Conservation (phyloP, 1,139 yeast genomes). For the Taphrina pruni region DNA sequence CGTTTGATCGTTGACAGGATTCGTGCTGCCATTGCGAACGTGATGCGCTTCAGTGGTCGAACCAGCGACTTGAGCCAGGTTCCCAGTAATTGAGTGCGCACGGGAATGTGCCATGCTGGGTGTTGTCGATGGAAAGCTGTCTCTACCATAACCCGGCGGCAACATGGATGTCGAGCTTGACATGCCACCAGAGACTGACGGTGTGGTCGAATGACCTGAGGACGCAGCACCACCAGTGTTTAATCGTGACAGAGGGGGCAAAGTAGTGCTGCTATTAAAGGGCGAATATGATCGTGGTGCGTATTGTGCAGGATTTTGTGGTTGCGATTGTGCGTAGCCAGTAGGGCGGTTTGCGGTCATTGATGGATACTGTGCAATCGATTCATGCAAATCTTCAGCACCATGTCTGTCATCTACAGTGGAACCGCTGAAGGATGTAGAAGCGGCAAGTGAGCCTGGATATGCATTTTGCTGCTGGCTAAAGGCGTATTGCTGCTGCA, state of each 20-base stretch:
- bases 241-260: constrained; percentile 13
- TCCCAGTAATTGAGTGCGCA: constrained; percentile 18
- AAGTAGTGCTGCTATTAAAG: background rate
- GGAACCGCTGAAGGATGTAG: background rate
- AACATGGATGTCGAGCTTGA: constrained; percentile 29
- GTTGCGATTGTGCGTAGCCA: background rate
- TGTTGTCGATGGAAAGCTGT: background rate
- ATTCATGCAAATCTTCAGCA: background rate
- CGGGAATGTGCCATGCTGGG: constrained; percentile 15
- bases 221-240: constrained; percentile 25
- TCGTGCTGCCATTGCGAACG: constrained; percentile 8
- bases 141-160: constrained; percentile 30
- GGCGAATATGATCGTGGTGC: constrained; percentile 13
- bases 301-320: background rate
- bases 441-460: background rate
- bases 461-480: constrained; percentile 26
- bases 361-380: background rate
- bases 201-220: constrained; percentile 25
- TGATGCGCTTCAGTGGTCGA: background rate
- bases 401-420: background rate
- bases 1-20: background rate
- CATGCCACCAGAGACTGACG: constrained; percentile 21
- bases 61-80: background rate
- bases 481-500: constrained; percentile 26
- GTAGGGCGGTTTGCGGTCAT: background rate